Evolutionary conservation across 1,139 yeast species (phyloP), one percentile per base, ranked within the genome.

Genomic region (Schwanniomyces etchellsii): DNA sequence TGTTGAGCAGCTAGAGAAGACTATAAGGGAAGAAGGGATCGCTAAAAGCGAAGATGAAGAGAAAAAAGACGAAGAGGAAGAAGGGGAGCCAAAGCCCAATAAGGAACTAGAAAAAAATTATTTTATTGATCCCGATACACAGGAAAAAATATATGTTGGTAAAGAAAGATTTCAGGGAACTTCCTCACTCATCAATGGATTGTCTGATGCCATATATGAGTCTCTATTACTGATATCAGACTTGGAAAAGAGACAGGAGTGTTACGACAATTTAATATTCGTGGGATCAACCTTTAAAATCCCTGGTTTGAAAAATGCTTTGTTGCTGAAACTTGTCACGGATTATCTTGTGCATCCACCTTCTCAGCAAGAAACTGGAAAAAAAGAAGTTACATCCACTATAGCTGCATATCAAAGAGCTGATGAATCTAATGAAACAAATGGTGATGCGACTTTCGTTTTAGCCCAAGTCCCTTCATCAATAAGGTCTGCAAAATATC

Each of bases 111-210:
- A 81, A 49, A 67, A 61, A 16, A 89, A 86, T 51, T 55, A 63
- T 5, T 89, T 88, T 49, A 53, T 64, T 18, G 95, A 82, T 51
- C 55, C 64, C 4, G 57, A 58, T 7, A 52, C 70, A 7, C 80
- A 82, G 1, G 64, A 70, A 30, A 61, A 61, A 33, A 50, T 83
- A 12, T 63, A 63, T 15, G 77, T 91, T 6, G 97, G 97, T 4
- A 82, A 79, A 38, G 95, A 88, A 55, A 68, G 98, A 43, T 91
- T 91, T 57, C 80, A 75, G 48, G 96, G 96, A 1, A 63, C 82
- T 20, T 74, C 70, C 29, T 63, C 57, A 20, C 64, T 91, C 32
- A 66, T 89, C 26, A 64, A 60, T 4, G 47, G 54, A 16, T 64
- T 89, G 14, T 69, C 82, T 2, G 60, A 58, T 21, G 71, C 72